Evolutionary conservation across 2,329 filamentous ascomycete genomes (phyloP).

Genomic region (Pezicula rhizophila): DNA sequence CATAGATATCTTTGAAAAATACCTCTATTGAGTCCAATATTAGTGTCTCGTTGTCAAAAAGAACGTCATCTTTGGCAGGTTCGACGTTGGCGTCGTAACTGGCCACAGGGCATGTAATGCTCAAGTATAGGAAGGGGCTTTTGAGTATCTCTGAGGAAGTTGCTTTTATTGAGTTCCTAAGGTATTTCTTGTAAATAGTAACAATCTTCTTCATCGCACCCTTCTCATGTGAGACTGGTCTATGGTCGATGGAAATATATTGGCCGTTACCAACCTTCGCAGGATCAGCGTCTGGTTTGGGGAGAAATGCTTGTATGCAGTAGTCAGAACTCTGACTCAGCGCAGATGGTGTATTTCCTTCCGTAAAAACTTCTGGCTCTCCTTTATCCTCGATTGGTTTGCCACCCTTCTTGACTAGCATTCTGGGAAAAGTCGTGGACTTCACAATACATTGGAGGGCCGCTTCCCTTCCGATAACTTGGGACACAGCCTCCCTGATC

Average conservation of each 20-base stretch:
- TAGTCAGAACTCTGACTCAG: conserved; percentile 26
- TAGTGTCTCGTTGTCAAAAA: conserved; percentile 52
- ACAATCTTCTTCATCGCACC: conserved; percentile 56
- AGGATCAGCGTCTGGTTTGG: conserved; percentile 40
- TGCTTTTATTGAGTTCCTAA: conserved; percentile 30
- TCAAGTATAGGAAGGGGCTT: conserved; percentile 57
- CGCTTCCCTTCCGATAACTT: conserved; percentile 54
- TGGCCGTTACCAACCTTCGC: conserved; percentile 41
- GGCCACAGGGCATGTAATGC: conserved; percentile 53
- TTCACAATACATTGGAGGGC: conserved; percentile 46
- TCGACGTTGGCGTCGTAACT: conserved; percentile 70
- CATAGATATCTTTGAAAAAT: conserved; percentile 23
- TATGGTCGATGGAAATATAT: conserved; percentile 63
- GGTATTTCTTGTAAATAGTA: conserved; percentile 43
- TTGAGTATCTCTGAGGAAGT: conserved; percentile 27
- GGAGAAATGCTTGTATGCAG: conserved; percentile 51
- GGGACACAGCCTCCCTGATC: conserved; percentile 53
- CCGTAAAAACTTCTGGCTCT: neutral
- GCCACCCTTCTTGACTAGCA: conserved; percentile 4
- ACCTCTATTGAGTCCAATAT: conserved; percentile 31
- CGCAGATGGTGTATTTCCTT: neutral
- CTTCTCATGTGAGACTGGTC: conserved; percentile 51
- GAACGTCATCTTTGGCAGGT: conserved; percentile 64
- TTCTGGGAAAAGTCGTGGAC: conserved; percentile 13
- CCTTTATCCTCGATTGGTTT: neutral